Base-by-base conservation (phyloP, 2,329 filamentous ascomycete species). In the Fusarium staphyleae region DNA sequence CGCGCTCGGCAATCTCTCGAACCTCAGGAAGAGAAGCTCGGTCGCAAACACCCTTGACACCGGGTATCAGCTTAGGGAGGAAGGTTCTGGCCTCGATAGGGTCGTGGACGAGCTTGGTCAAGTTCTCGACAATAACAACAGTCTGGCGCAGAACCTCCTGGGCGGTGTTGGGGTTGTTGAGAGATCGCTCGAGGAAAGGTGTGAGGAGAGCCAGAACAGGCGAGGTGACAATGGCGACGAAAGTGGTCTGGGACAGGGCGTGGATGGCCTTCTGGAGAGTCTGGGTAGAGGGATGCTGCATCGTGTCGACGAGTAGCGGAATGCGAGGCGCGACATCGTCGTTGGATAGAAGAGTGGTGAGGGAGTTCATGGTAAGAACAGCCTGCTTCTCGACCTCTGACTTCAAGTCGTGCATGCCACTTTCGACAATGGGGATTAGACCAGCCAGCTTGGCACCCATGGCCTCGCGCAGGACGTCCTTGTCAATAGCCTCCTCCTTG, bases 391-490 rank as follows among this genome's bases (percentile, higher is more conserved):
- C 82, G 24, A 90, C 87, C 70, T 98, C 95, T 40, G 80, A 70
- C 82, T 99, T 99, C 72, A 99, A 81, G 73, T 99, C 95, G 77
- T 97, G 92, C 93, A 99, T 98, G 66, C 91, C 91, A 47, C 81
- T 82, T 77, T 98, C 95, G 51, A 96, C 92, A 35, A 97, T 79
- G 18, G 95, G 95, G 60, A 99, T 98, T 65, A 99, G 78, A 43
- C 86, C 83, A 63, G 93, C 92, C 46, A 98, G 82, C 74, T 88
- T 89, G 71, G 87, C 88, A 62, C 96, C 93, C 90, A 99, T 93
- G 40, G 90, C 82, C 67, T 96, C 91, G 62, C 95, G 86, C 52
- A 99, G 81, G 40, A 97, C 78, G 70, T 98, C 93, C 81, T 97
- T 96, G 68, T 91, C 87, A 52, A 84, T 80, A 60, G 96, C 91